Base-by-base conservation (phyloP, 306 rosid genomes). In the Pyrus communis region DNA sequence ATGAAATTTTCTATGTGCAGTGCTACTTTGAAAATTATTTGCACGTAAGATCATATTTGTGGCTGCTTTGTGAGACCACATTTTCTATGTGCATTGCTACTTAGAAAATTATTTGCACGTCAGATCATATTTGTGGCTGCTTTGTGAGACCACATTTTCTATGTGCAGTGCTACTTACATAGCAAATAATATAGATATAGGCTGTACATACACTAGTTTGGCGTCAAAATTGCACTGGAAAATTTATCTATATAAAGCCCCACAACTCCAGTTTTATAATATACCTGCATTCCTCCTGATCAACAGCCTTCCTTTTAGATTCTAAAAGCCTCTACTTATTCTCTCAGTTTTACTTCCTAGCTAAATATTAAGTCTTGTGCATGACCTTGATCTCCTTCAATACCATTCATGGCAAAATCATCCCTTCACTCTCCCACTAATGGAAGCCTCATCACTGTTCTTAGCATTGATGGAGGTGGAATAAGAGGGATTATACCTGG, bases 391-490 rank as follows among this genome's bases (percentile, higher is more conserved):
- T 58, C 63, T 22, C 30, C 12, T 58, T 6, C 28, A 49, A 49
- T 49, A 49, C 21, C 8, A 15, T 49, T 49, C 55, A 49, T 49
- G 55, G 55, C 55, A 49, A 49, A 15, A 58, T 58, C 75, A 35
- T 76, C 71, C 51, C 11, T 61, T 70, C 84, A 77, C 19, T 79
- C 90, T 52, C 93, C 92, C 57, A 90, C 87, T 22, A 88, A 86
- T 62, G 93, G 93, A 46, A 81, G 87, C 71, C 46, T 88, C 66
- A 71, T 88, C 4, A 88, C 93, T 33, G 42, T 90, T 63, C 91
- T 90, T 40, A 90, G 96, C 74, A 84, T 90, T 11, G 91, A 90
- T 42, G 91, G 93, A 0, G 96, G 96, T 69, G 93, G 96, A 23
- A 77, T 86, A 7, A 85, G 90, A 65, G 93, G 96, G 22, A 66